Percentiles rank a stretch among this genome's conserved stretches.
These are phyloP conservation scores for Skeletonema grethae DNA, from an alignment of 108 stramenopile genomes.

Conservation along the genomic window DNA sequence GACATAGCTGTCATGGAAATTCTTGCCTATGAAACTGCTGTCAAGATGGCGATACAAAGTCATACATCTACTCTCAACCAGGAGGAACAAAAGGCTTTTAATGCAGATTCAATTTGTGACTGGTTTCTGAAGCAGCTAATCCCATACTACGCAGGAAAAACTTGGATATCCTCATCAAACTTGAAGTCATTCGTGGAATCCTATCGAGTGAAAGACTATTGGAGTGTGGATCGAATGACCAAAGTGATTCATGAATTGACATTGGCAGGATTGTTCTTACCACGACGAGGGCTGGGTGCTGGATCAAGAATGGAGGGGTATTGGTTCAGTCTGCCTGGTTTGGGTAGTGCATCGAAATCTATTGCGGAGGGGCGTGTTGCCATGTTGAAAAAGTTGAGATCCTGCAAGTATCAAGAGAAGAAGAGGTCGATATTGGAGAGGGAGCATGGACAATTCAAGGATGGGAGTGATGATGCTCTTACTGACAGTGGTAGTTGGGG, in stretches of 20 bases:
- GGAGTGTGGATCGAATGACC: constrained; percentile 7
- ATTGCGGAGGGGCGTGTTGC: constrained; percentile 30
- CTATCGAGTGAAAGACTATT: background rate
- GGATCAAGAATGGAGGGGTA: constrained; percentile 26
- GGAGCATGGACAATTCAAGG: constrained; percentile 1
- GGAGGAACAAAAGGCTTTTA: background rate
- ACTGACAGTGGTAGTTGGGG: background rate
- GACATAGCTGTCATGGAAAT: constrained; percentile 53
- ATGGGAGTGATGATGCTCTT: background rate
- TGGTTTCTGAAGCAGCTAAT: constrained; percentile 32
- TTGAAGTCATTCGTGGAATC: constrained; percentile 22
- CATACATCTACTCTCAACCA: background rate
- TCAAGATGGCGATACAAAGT: constrained; percentile 32
- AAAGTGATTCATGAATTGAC: constrained; percentile 29
- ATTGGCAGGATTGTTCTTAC: constrained; percentile 40
- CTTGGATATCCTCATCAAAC: constrained; percentile 25
- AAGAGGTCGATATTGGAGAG: constrained; percentile 30
- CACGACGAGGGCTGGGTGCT: constrained; percentile 24
- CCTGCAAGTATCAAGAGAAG: constrained; percentile 36
- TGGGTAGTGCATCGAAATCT: constrained; percentile 39
- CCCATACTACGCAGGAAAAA: constrained; percentile 36
- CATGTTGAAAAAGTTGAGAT: constrained; percentile 25
- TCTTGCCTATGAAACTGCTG: constrained; percentile 30
- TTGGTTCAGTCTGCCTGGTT: constrained; percentile 48
- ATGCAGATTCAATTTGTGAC: background rate